A percentile compares a stretch with the other conserved stretches of the same genome.
These are phyloP conservation scores for Tuber aestivum DNA, from an alignment of 495 filamentous ascomycete species.

Conservation along the genomic window DNA sequence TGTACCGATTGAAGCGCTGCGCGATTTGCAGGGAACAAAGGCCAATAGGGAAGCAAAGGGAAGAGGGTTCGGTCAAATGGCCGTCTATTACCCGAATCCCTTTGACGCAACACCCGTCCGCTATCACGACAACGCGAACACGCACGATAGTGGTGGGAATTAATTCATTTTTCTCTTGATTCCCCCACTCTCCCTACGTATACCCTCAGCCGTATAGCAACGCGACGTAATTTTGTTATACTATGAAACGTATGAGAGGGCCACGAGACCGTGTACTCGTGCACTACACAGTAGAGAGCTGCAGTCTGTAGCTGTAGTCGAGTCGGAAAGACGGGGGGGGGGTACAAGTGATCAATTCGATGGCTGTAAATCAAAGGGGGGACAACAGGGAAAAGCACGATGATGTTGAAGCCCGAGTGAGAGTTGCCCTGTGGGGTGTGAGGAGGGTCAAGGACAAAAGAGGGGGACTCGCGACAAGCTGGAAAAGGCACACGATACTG, in stretches of 20 bases:
- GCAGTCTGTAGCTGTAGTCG: neutral
- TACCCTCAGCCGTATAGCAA: neutral
- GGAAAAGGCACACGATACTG: neutral
- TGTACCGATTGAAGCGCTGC: neutral
- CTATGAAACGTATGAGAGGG: neutral
- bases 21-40: conserved; percentile 1
- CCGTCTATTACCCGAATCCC: neutral
- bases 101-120: conserved; percentile 20
- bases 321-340: neutral
- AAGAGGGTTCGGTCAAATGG: neutral
- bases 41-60: neutral
- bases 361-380: neutral
- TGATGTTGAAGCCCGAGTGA: neutral
- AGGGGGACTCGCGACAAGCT: conserved; percentile 17
- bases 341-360: neutral
- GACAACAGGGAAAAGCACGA: neutral
- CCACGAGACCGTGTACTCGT: neutral
- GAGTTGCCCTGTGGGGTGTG: neutral
- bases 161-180: neutral
- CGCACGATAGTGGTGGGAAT: neutral
- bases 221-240: neutral
- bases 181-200: neutral
- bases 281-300: neutral
- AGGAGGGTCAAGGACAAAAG: neutral
- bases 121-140: conserved; percentile 24